These are phyloP conservation scores for Osmozyma mogii DNA, from an alignment of 805 yeast species.

Conservation along the genomic window DNA sequence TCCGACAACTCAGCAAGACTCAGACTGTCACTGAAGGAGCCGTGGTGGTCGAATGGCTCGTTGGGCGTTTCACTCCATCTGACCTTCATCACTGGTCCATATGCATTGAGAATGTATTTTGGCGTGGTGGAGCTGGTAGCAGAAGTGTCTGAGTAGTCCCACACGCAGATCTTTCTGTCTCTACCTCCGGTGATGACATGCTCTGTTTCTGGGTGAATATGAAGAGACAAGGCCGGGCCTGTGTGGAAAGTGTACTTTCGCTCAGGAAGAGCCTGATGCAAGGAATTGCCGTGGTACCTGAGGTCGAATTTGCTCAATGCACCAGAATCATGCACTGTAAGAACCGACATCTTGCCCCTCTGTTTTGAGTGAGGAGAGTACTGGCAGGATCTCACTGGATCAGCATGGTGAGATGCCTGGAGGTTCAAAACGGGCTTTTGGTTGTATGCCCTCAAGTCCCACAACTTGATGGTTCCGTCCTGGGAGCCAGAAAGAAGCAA, in stretches of 20 bases:
- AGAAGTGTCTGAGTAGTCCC: constrained; percentile 42
- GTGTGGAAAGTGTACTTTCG: constrained; percentile 78
- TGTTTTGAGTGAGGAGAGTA: constrained; percentile 42
- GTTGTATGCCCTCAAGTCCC: constrained; percentile 55
- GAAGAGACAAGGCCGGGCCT: constrained; percentile 82
- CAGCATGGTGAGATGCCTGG: constrained; percentile 49
- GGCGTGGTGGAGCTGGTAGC: constrained; percentile 35
- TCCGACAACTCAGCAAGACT: background rate
- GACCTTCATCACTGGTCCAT: constrained; percentile 73
- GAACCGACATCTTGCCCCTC: constrained; percentile 38
- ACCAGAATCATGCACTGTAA: constrained; percentile 86
- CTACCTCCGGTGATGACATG: constrained; percentile 88
- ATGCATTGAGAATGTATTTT: constrained; percentile 62
- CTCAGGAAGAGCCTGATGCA: constrained; percentile 43
- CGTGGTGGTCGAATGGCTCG: constrained; percentile 1
- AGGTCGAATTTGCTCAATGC: constrained; percentile 80
- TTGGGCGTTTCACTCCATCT: constrained; percentile 45
- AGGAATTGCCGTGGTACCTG: constrained; percentile 31
- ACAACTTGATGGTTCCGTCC: constrained; percentile 67
- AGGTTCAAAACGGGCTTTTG: constrained; percentile 44
- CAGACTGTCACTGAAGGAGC: constrained; percentile 28
- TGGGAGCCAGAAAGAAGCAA: constrained; percentile 55
- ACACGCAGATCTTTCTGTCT: constrained; percentile 73
- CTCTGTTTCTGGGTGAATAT: constrained; percentile 81
- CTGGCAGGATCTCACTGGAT: constrained; percentile 55